Base-by-base conservation (phyloP, 1,139 yeast genomes). In the Saccharomyces hybrid region DNA sequence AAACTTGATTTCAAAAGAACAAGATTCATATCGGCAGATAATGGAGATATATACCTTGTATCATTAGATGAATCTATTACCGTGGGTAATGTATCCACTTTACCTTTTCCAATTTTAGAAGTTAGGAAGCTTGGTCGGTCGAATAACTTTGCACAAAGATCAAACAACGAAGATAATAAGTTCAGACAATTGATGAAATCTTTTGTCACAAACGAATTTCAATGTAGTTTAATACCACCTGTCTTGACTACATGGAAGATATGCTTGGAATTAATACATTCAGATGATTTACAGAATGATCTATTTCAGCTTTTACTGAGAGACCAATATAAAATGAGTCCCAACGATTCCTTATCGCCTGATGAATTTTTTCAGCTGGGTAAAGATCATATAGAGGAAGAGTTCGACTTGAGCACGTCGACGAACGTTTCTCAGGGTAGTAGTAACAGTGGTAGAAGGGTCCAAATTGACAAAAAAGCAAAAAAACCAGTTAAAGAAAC, bases 1-100 rank as follows among this genome's bases (percentile, higher is more conserved):
- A 68, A 76, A 57, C 66, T 82, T 16, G 69, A 70, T 41, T 73
- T 76, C 52, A 75, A 77, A 57, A 71, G 84, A 54, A 65, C 82
- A n/a, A 72, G 88, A 51, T 84, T 77, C 67, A 67, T 74, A 50
- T 57, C 64, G 6, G 56, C 59, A 27, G 50, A 54, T 4, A 51
- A 54, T 2, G 57, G 52, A 5, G 48, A 50, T 1, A 54, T 56
- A 3, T 64, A 61, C 52, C 48, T 65, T 28, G 50, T 67, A 8
- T 57, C 66, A 6, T 27, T 68, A 32, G 69, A 66, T 50, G 67
- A 67, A 49, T 56, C 59, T 27, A 64, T 66, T 26, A 27, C 53
- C 2, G 46, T 61, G 20, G 54, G 58, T 28, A 51, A 53, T 30
- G 46, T 42, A 20, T 27, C 49, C 4, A 50, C 76, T 68, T 73